Base-by-base conservation (phyloP, 805 yeast genomes). In the Wickerhamomyces rabaulensis region DNA sequence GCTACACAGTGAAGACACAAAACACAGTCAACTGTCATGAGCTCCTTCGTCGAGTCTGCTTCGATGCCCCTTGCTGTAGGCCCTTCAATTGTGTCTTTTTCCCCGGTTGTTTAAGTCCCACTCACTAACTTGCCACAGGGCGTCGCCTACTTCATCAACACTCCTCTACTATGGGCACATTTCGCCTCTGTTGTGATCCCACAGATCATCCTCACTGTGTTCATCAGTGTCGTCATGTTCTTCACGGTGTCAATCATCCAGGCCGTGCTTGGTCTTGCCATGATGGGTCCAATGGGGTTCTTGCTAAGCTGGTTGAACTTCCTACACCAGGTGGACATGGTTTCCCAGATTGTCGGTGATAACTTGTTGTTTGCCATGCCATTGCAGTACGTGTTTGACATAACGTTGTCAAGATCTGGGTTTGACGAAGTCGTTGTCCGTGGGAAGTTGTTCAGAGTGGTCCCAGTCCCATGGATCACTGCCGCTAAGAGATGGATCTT, bases 121-220 rank as follows among this genome's bases (percentile, higher is more conserved):
- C 13, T 13, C 31, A 2, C n/a, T 13, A 13, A 27, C n/a, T 10
- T 7, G 7, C 3, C n/a, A 33, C 16, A 43, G 45, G 45, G 45
- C 9, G 29, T 43, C 8, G 29, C 38, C 3, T 43, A 43, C 41
- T 43, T 43, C 20, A 15, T 43, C 13, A 27, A 21, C 12, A 37
- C 38, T 31, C 29, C 38, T 12, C 16, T 19, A 5, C 41, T 43
- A 12, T 43, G 45, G 45, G 41, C 45, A 13, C 38, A 43, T 38
- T 37, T 43, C 17, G 10, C 39, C 6, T 23, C 45, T 4, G 25
- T 43, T 7, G 12, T 38, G 6, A 38, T 43, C 16, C 45, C 45
- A 9, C 39, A 38, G 13, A 3, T 38, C 7, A 12, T 37, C 17
- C 33, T 43, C 10, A 35, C 31, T 13, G 3, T 27, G 2, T 12